Evolutionary conservation across 257 asterid species (phyloP).

Genomic region (Penstemon newberryi): DNA sequence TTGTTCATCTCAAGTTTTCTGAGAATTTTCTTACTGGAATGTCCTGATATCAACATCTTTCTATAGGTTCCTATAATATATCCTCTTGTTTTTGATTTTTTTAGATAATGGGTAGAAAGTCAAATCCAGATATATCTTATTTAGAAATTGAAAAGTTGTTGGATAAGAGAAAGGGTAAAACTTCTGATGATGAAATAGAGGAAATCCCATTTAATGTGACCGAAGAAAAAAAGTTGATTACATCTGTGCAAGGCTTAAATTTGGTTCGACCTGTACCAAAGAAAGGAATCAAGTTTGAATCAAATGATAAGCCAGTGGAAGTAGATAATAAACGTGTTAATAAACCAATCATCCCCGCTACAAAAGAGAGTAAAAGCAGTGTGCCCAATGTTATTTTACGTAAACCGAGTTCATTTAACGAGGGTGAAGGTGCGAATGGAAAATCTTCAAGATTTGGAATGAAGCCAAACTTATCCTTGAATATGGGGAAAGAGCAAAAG

Average conservation of each 20-base stretch:
- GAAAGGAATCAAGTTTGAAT: slow-evolving; percentile 45
- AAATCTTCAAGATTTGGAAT: slow-evolving; percentile 52
- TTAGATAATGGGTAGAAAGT: slow-evolving; percentile 82
- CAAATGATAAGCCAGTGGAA: background rate
- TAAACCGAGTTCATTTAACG: slow-evolving; percentile 57
- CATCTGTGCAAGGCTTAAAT: slow-evolving; percentile 55
- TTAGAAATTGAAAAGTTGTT: slow-evolving; percentile 74
- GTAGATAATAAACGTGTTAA: slow-evolving; percentile 29
- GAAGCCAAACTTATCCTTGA: slow-evolving; percentile 68
- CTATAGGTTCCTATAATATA: slow-evolving; percentile 15
- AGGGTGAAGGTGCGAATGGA: slow-evolving; percentile 47
- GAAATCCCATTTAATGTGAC: slow-evolving; percentile 64
- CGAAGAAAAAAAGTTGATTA: slow-evolving; percentile 38
- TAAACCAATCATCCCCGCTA: slow-evolving; percentile 31
- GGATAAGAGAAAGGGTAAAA: slow-evolving; percentile 55
- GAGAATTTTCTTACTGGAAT: slow-evolving; percentile 18
- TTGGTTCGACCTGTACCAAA: slow-evolving; percentile 75
- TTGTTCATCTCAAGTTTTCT: background rate
- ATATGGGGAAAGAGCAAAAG: slow-evolving; percentile 60
- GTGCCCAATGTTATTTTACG: slow-evolving; percentile 81
- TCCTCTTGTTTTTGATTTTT: slow-evolving; percentile 20
- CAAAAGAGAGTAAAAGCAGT: slow-evolving; percentile 43
- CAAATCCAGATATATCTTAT: slow-evolving; percentile 71
- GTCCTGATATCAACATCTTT: slow-evolving; percentile 8
- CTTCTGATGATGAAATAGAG: slow-evolving; percentile 40